These are phyloP conservation scores for Coniochaeta prunicola DNA, from an alignment of 2,329 filamentous ascomycete genomes.

Conservation along the genomic window DNA sequence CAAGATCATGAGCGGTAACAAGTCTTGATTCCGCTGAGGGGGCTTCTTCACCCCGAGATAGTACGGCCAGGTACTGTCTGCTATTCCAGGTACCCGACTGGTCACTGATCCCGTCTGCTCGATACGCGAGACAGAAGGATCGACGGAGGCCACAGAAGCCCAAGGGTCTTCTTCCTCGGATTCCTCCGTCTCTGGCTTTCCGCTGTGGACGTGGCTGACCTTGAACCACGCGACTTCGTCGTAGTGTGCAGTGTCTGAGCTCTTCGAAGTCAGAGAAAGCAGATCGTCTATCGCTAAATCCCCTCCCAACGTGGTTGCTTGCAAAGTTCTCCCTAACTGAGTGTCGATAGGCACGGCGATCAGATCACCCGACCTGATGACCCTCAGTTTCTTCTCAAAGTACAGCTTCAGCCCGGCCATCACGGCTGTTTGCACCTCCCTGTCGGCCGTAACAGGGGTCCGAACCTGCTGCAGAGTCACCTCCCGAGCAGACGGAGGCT, in stretches of 20 bases:
- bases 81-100: slow-evolving; percentile 68
- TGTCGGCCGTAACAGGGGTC: slow-evolving; percentile 81
- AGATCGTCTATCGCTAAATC: slow-evolving; percentile 67
- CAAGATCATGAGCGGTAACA: slow-evolving; percentile 30
- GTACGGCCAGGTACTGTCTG: slow-evolving; percentile 77
- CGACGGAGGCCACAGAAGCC: slow-evolving; percentile 81
- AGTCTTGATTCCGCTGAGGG: slow-evolving; percentile 40
- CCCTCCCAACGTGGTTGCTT: slow-evolving; percentile 57
- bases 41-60: slow-evolving; percentile 73
- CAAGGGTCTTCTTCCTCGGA: slow-evolving; percentile 63
- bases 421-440: slow-evolving; percentile 75
- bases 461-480: slow-evolving; percentile 84
- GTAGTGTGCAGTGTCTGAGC: slow-evolving; percentile 25
- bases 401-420: slow-evolving; percentile 82
- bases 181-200: slow-evolving; percentile 39
- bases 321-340: slow-evolving; percentile 71
- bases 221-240: slow-evolving; percentile 86
- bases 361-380: slow-evolving; percentile 81
- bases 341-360: slow-evolving; percentile 87
- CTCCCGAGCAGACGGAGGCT: slow-evolving; percentile 58
- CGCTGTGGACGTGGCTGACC: slow-evolving; percentile 64
- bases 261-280: slow-evolving; percentile 42
- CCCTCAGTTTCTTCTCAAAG: slow-evolving; percentile 74
- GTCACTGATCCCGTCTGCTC: slow-evolving; percentile 85
- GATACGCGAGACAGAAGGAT: slow-evolving; percentile 80